phyloP scores from a whole-genome alignment of 169 alveolate genomes.

The Plasmodium sp. region DNA sequence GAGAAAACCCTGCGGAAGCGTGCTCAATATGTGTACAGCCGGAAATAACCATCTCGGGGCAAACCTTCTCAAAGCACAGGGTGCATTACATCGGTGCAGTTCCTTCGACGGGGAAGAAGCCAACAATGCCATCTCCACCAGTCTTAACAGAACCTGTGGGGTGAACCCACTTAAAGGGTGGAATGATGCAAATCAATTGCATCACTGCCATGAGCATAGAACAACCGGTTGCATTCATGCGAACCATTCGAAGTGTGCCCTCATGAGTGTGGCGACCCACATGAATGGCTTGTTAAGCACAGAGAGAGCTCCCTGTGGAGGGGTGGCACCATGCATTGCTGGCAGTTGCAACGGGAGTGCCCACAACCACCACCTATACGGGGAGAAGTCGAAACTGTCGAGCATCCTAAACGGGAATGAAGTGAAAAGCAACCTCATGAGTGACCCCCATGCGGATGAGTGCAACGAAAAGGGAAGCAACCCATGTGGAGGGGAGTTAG shows the following conservation, averaged over 20 bases:
- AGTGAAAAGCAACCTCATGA: background rate
- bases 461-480: background rate
- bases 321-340: background rate
- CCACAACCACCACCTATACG: background rate
- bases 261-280: background rate
- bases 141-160: background rate
- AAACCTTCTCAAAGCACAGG: background rate
- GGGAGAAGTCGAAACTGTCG: background rate
- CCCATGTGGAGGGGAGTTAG: background rate
- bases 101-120: background rate
- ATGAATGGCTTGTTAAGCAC: background rate
- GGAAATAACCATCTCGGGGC: background rate
- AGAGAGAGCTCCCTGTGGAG: too few species aligned
- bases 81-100: background rate
- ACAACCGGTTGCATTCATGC: background rate
- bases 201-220: background rate
- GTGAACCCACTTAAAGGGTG: background rate
- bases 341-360: background rate
- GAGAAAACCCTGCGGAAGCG: background rate
- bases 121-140: background rate
- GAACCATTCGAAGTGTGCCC: background rate
- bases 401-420: background rate
- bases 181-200: background rate
- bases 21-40: background rate
- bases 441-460: background rate